These are phyloP conservation scores for Camillea tinctor DNA, from an alignment of 2,329 filamentous ascomycete species.

Conservation along the genomic window DNA sequence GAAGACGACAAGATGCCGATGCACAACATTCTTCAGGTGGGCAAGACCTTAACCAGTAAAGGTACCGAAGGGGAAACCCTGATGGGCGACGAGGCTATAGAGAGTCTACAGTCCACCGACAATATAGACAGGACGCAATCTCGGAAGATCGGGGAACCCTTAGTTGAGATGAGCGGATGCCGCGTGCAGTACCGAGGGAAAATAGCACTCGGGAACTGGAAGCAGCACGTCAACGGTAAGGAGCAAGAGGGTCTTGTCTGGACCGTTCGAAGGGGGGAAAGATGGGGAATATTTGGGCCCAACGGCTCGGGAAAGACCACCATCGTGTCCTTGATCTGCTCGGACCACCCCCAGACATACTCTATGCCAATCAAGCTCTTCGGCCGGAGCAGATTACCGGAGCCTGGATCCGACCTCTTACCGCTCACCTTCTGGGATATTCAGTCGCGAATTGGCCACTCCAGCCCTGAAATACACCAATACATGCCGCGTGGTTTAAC, in stretches of 20 bases:
- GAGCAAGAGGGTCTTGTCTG: constrained; percentile 69
- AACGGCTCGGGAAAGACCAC: constrained; percentile 98
- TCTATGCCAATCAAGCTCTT: constrained; percentile 85
- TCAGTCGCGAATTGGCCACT: constrained; percentile 85
- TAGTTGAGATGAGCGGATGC: constrained; percentile 87
- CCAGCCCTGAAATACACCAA: constrained; percentile 88
- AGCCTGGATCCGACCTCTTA: constrained; percentile 60
- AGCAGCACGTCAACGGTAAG: constrained; percentile 52
- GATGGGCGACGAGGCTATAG: constrained; percentile 25
- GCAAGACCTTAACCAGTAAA: constrained; percentile 42
- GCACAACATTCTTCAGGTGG: constrained; percentile 49
- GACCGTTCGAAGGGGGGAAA: constrained; percentile 78
- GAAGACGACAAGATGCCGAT: constrained; percentile 51
- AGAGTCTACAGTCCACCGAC: constrained; percentile 20
- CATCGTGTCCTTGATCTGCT: constrained; percentile 85
- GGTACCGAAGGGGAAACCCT: constrained; percentile 40
- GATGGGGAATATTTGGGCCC: constrained; percentile 90
- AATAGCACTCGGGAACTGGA: constrained; percentile 78
- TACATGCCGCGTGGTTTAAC: constrained; percentile 82
- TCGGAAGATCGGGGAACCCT: constrained; percentile 55
- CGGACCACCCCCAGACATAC: constrained; percentile 94
- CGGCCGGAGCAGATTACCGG: constrained; percentile 75
- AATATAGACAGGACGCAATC: constrained; percentile 2
- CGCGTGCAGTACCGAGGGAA: constrained; percentile 77
- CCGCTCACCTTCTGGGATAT: constrained; percentile 92